Conservation (phyloP, 257 asterid genomes). For the Ophiorrhiza pumila region DNA sequence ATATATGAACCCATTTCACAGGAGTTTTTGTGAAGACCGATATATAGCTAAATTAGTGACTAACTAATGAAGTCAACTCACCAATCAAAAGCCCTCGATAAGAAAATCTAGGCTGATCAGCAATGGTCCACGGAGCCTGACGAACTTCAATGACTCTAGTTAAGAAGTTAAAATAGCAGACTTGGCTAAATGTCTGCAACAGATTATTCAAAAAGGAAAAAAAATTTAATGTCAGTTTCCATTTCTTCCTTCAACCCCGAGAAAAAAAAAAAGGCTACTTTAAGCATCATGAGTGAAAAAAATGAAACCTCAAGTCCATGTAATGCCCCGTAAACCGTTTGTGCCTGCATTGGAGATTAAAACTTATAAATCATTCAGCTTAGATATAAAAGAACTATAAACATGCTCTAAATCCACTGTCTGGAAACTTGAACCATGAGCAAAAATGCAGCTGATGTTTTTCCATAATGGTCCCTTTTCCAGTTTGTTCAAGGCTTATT, state of each 20-base stretch:
- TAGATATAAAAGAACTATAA: not conserved
- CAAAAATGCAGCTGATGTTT: no score
- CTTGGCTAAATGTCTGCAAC: conserved; percentile 88
- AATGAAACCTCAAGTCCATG: conserved; percentile 79
- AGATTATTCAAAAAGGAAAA: conserved; percentile 19
- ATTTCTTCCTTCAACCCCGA: conserved; percentile 5
- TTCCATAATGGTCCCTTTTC: no score
- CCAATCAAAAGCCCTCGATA: conserved; percentile 94
- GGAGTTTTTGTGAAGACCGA: no score
- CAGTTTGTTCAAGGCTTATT: not conserved
- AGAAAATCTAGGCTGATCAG: conserved; percentile 82
- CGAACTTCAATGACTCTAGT: conserved; percentile 56
- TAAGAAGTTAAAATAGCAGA: conserved; percentile 54
- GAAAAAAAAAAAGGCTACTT: not conserved
- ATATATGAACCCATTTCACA: no score
- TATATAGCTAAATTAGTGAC: not conserved
- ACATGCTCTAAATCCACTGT: not conserved
- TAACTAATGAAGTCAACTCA: conserved; percentile 23
- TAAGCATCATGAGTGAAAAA: conserved; percentile 15
- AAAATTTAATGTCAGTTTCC: conserved; percentile 3
- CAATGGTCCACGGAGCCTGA: conserved; percentile 80
- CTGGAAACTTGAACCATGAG: no score
- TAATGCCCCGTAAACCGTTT: conserved; percentile 84
- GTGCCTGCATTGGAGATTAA: conserved; percentile 62
- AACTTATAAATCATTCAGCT: not conserved